These are phyloP conservation scores for Toxicodendron radicans DNA, from an alignment of 345 rosid genomes.

Conservation along the genomic window DNA sequence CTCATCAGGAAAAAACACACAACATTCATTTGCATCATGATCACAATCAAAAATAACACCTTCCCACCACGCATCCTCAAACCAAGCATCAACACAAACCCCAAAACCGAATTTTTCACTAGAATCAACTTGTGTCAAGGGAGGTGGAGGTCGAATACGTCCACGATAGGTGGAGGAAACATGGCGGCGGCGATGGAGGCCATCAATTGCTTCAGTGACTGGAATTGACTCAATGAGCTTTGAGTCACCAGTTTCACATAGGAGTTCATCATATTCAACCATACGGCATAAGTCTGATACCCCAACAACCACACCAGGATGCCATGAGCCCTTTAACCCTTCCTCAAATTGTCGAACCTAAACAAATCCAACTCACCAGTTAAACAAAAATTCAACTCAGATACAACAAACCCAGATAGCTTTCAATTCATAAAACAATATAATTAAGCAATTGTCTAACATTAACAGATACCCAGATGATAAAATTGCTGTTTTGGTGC, in stretches of 20 bases:
- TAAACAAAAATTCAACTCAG: neutral
- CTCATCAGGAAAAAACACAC: constrained; percentile 49
- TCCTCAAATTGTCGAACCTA: constrained; percentile 50
- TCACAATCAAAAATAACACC: constrained; percentile 42
- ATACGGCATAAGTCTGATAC: constrained; percentile 30
- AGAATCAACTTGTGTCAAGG: constrained; percentile 7
- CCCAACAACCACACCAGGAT: constrained; percentile 41
- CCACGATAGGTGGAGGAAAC: constrained; percentile 40
- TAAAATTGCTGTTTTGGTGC: too few species aligned
- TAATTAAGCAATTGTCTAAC: too few species aligned
- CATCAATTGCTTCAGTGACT: constrained; percentile 41
- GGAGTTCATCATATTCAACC: constrained; percentile 37
- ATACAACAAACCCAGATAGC: neutral
- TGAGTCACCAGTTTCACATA: constrained; percentile 29
- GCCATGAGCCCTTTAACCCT: constrained; percentile 46
- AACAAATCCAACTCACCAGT: neutral
- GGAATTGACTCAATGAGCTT: constrained; percentile 40
- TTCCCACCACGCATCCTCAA: constrained; percentile 55
- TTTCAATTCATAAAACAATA: too few species aligned
- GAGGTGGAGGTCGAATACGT: constrained; percentile 34
- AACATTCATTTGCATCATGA: constrained; percentile 33
- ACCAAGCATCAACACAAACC: constrained; percentile 42
- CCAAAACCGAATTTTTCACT: constrained; percentile 34
- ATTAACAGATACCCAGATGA: too few species aligned
- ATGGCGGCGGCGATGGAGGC: constrained; percentile 36